A percentile compares a stretch with the other conserved stretches of the same genome.
These are phyloP conservation scores for Exophiala spinifera DNA, from an alignment of 2,329 filamentous ascomycete species.

Conservation along the genomic window DNA sequence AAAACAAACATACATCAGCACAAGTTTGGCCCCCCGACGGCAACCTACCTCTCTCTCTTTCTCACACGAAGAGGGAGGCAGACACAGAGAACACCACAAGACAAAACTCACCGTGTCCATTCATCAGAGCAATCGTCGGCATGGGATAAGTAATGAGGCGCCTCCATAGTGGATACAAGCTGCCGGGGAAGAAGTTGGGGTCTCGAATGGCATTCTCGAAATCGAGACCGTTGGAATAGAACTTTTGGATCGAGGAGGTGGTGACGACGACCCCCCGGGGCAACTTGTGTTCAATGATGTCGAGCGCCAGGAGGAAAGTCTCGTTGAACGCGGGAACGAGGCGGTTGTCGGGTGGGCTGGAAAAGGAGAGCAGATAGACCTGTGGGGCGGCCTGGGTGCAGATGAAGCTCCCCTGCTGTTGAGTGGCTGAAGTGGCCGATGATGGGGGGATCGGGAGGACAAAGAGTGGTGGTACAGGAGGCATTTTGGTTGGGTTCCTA, in stretches of 20 bases:
- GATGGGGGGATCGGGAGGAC: constrained; percentile 55
- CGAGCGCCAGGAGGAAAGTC: constrained; percentile 66
- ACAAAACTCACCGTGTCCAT: constrained; percentile 58
- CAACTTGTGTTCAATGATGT: constrained; percentile 68
- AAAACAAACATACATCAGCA: too few relatives aligned
- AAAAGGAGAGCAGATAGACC: constrained; percentile 71
- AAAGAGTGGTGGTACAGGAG: constrained; percentile 48
- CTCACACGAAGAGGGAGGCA: too few relatives aligned
- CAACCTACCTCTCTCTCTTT: too few relatives aligned
- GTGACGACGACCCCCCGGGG: constrained; percentile 73
- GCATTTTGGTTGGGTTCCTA: constrained; percentile 17
- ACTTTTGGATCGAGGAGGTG: constrained; percentile 71
- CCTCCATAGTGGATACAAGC: constrained; percentile 63
- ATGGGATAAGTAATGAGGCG: constrained; percentile 70
- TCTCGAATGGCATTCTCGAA: constrained; percentile 62
- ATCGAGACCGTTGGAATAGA: constrained; percentile 78
- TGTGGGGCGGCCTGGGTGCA: constrained; percentile 59
- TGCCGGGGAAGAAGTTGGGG: constrained; percentile 59
- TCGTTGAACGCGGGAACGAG: constrained; percentile 66
- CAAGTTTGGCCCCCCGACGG: too few relatives aligned
- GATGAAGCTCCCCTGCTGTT: constrained; percentile 52
- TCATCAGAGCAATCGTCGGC: constrained; percentile 76
- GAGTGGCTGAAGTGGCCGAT: constrained; percentile 28
- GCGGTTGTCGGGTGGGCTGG: constrained; percentile 71
- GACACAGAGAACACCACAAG: neutral